A percentile compares a stretch with the other conserved stretches of the same genome.
Evolutionary conservation across 805 yeast genomes (phyloP).

Genomic region (Yarrowia deformans): DNA sequence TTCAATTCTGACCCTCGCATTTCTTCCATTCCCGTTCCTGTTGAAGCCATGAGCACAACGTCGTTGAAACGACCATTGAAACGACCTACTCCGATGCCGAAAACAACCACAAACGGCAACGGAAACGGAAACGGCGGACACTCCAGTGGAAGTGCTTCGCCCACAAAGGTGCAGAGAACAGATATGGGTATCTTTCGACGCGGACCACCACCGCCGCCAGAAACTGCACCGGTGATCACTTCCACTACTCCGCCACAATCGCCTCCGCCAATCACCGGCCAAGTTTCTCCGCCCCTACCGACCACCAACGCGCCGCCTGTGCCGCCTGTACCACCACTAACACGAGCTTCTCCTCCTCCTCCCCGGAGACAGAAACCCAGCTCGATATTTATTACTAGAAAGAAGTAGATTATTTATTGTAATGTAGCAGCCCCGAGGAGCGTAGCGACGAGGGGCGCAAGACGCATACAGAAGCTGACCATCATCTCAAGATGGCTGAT

Average conservation of each 20-base stretch:
- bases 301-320: neutral
- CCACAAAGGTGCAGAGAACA: slow-evolving; percentile 9
- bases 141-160: slow-evolving; percentile 6
- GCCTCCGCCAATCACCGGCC: slow-evolving; percentile 1
- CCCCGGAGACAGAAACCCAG: slow-evolving; percentile 22
- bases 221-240: slow-evolving; percentile 2
- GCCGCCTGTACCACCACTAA: neutral
- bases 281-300: neutral
- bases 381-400: slow-evolving; percentile 37
- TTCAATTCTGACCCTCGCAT: slow-evolving; percentile 12
- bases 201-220: neutral
- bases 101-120: neutral
- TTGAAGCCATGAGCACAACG: neutral
- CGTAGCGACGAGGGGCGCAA: too few species aligned
- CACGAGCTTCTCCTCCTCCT: slow-evolving; percentile 15
- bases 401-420: slow-evolving; percentile 30
- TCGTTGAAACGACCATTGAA: slow-evolving; percentile 9
- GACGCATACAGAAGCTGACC: too few species aligned
- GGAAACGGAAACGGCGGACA: neutral
- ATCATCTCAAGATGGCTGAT: too few species aligned
- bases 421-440: neutral
- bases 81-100: slow-evolving; percentile 32
- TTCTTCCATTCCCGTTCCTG: slow-evolving; percentile 10
- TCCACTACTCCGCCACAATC: slow-evolving; percentile 22
- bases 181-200: neutral